A percentile compares a stretch with the other conserved stretches of the same genome.
These are phyloP conservation scores for Glycine tomentella DNA, from an alignment of 306 rosid species.

Conservation along the genomic window DNA sequence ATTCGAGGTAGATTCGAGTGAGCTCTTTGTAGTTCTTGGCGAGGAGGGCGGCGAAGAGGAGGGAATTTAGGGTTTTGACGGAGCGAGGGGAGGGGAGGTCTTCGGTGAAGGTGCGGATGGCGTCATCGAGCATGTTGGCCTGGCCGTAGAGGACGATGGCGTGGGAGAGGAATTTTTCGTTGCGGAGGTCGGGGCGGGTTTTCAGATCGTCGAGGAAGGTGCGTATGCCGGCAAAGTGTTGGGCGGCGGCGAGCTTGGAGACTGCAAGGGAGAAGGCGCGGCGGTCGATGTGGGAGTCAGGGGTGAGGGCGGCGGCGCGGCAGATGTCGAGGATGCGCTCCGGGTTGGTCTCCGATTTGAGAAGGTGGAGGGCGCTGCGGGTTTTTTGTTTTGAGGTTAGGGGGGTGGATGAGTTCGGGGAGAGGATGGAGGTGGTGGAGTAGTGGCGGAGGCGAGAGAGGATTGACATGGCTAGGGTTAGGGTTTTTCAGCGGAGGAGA, in stretches of 20 bases:
- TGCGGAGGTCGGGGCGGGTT: conserved; percentile 71
- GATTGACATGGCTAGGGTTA: conserved; percentile 56
- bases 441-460: conserved; percentile 66
- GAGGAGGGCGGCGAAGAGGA: conserved; percentile 63
- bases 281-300: conserved; percentile 76
- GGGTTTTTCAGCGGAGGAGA: conserved; percentile 38
- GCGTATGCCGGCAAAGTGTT: conserved; percentile 66
- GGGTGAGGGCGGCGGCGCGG: conserved; percentile 77
- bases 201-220: conserved; percentile 61
- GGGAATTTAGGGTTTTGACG: conserved; percentile 69
- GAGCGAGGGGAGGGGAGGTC: conserved; percentile 56
- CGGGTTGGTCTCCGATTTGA: conserved; percentile 76
- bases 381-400: conserved; percentile 62
- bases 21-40: conserved; percentile 71
- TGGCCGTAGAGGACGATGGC: conserved; percentile 81
- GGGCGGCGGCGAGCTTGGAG: conserved; percentile 62
- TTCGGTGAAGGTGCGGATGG: conserved; percentile 57
- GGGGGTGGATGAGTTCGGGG: conserved; percentile 57
- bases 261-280: conserved; percentile 70
- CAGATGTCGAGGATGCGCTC: conserved; percentile 72
- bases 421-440: conserved; percentile 59
- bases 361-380: conserved; percentile 61
- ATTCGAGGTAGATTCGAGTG: conserved; percentile 64
- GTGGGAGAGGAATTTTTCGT: conserved; percentile 62
- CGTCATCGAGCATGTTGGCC: conserved; percentile 73